phyloP scores from a whole-genome alignment of 176 grass and related monocot species.

The Olyra latifolia region DNA sequence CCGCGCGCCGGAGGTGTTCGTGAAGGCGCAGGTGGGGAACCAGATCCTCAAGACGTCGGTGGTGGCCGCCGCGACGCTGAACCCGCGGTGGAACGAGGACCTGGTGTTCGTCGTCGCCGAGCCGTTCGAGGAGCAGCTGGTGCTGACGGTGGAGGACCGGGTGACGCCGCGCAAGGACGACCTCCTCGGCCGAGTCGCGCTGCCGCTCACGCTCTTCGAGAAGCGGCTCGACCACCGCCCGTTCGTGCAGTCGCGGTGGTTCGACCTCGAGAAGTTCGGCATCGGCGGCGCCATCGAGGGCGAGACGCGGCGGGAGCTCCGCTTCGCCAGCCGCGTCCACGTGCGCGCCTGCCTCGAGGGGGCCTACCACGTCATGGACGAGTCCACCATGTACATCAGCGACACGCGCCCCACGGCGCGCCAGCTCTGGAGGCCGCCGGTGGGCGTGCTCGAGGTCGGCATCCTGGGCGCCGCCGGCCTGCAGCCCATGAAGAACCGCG shows the following conservation, averaged over 20 bases:
- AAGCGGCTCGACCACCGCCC: conserved; percentile 80
- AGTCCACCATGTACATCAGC: conserved; percentile 93
- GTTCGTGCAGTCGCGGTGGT: conserved; percentile 77
- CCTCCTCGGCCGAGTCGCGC: conserved; percentile 60
- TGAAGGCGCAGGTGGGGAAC: conserved; percentile 81
- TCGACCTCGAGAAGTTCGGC: conserved; percentile 83
- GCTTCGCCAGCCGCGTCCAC: conserved; percentile 81
- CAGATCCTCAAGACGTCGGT: conserved; percentile 76
- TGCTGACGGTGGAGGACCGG: conserved; percentile 68
- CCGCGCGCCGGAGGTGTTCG: conserved; percentile 58
- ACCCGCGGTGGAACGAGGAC: conserved; percentile 92
- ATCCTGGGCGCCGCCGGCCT: conserved; percentile 64
- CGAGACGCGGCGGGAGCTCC: conserved; percentile 75
- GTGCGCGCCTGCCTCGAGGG: conserved; percentile 76
- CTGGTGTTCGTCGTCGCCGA: conserved; percentile 90
- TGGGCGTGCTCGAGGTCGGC: conserved; percentile 83
- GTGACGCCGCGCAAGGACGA: conserved; percentile 69
- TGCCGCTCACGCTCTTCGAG: conserved; percentile 69
- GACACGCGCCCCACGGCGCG: conserved; percentile 76
- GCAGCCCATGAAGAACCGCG: conserved; percentile 72
- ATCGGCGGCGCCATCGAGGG: conserved; percentile 61
- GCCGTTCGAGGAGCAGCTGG: conserved; percentile 91
- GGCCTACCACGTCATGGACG: conserved; percentile 95
- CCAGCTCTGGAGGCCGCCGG: conserved; percentile 74
- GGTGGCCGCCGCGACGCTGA: conserved; percentile 38